Evolutionary conservation across 2,329 filamentous ascomycete genomes (phyloP), one percentile per base, ranked within the genome.

Genomic region (Aspergillus brunneoviolaceus): DNA sequence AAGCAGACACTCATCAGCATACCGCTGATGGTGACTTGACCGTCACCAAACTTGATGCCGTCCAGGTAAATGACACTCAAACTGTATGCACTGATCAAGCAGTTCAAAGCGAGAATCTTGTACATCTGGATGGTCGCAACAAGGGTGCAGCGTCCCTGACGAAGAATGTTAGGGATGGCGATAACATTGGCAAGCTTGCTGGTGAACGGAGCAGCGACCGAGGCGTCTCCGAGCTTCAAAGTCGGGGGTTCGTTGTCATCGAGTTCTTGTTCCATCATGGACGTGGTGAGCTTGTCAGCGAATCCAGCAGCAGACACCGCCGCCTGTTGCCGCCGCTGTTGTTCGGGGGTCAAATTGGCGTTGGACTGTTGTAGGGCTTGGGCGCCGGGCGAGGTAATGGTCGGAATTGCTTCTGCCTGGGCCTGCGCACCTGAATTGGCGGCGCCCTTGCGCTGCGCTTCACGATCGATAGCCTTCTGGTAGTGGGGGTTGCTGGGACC

Each of bases 1-100:
- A 99, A 99, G 80, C 95, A 99, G 54, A 99, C 95, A 70, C 93
- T 97, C 95, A 99, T 98, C 76, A 99, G 88, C 91, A 99, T 98
- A 69, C 95, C 95, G 69, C 92, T 97, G 71, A 99, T 98, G 16
- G 95, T 99, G 67, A 98, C 95, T 79, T 99, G 95, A 4, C 93
- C 92, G 74, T 99, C 95, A 59, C 95, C 93, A 74, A 99, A 99
- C 81, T 99, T 99, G 84, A 99, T 99, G 64, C 95, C 95, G 71
- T 98, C 94, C 1, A 99, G 86, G 73, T 99, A 99, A 60, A 99
- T 84, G 19, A 99, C 95, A 76, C 91, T 96, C 73, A 99, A 80
- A 77, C 92, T 96, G 86, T 99, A 99, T 42, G 95, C 95, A 69
- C 91, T 96, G 74, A 99, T 99, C 69, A 99, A 83, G 75, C 95